Base-by-base conservation (phyloP, 768 basidiomycete genomes). In the Dendrothele bispora region DNA sequence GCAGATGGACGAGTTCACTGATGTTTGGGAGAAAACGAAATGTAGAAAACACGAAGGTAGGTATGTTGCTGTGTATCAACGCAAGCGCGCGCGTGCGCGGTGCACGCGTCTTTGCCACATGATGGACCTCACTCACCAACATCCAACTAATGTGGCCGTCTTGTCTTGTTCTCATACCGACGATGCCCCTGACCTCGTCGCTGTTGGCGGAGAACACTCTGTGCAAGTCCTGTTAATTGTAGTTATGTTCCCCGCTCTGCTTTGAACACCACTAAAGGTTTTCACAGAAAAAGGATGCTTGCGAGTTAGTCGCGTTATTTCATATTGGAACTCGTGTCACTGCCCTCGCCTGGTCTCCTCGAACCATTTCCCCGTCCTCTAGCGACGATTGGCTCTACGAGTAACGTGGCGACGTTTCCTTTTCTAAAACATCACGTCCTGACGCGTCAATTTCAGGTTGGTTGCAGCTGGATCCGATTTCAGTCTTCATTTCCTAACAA, bases 321-420 rank as follows among this genome's bases (percentile, higher is more conserved):
- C 78, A 88, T 65, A 66, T 91, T 35, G 89, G 90, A 17, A 72
- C 75, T 8, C 75, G 80, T 41, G 73, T 88, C 35, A 89, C 86
- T 3, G 79, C 91, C 4, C 63, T 92, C 12, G 87, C 90, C 3
- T 92, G 88, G 84, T 91, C 90, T 2, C 74, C 87, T 32, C 69
- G 73, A 11, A 72, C 86, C 6, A 67, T 80, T 5, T 91, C 90
- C 5, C 86, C 89, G 3, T 77, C 81, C 12, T 66, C 67, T 17
- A 75, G 75, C 44, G 82, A 84, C 46, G 67, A 76, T 29, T 92
- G 90, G 90, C 60, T 74, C 42, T 69, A 91, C 26, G 85, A 91
- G 90, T 91, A 53, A 51, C 80, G 70, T 41, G 17, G 26, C 32
- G 43, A 14, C 26, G 36, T 54, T 24, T 42, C 22, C n/a, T 24